Conservation (phyloP, 495 filamentous ascomycete genomes). For the Hypoxylon intermedium region DNA sequence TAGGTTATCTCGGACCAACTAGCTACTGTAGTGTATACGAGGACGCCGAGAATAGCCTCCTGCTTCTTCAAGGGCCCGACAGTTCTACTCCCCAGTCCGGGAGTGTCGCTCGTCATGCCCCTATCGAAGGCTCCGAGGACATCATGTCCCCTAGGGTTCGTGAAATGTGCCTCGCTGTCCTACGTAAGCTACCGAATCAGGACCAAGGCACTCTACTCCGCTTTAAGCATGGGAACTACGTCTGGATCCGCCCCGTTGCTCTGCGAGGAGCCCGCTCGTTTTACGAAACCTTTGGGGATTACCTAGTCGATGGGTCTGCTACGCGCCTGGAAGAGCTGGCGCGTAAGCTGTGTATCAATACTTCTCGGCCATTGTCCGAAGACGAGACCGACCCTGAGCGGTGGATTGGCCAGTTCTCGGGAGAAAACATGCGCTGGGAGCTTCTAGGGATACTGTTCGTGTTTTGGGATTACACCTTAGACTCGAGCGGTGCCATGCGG, state of each 20-base stretch:
- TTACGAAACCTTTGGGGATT: conserved; percentile 31
- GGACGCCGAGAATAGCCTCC: conserved; percentile 46
- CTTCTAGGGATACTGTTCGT: conserved; percentile 61
- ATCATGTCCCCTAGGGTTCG: conserved; percentile 17
- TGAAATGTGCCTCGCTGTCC: conserved; percentile 53
- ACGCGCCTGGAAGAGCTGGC: conserved; percentile 34
- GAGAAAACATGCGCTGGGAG: conserved; percentile 65
- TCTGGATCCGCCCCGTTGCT: conserved; percentile 34
- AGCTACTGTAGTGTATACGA: conserved; percentile 59
- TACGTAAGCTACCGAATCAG: conserved; percentile 52
- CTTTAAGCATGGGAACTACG: conserved; percentile 34
- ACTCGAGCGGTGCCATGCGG: conserved; percentile 1
- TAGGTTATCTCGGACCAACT: conserved; percentile 59
- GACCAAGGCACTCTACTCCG: conserved; percentile 39
- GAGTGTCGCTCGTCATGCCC: conserved; percentile 29
- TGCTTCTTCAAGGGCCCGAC: conserved; percentile 21
- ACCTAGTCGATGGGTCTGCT: conserved; percentile 17
- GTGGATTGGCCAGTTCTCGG: conserved; percentile 53
- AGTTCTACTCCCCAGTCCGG: conserved; percentile 38
- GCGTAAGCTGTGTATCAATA: conserved; percentile 36
- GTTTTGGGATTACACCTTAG: conserved; percentile 46
- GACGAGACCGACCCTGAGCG: conserved; percentile 47
- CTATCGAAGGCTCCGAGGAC: neutral
- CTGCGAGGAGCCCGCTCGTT: conserved; percentile 11
- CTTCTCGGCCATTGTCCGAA: conserved; percentile 28